Evolutionary conservation across 371 early-diverging fungal species (phyloP), one percentile per base, ranked within the genome.

Genomic region (Actinomortierella ambigua): DNA sequence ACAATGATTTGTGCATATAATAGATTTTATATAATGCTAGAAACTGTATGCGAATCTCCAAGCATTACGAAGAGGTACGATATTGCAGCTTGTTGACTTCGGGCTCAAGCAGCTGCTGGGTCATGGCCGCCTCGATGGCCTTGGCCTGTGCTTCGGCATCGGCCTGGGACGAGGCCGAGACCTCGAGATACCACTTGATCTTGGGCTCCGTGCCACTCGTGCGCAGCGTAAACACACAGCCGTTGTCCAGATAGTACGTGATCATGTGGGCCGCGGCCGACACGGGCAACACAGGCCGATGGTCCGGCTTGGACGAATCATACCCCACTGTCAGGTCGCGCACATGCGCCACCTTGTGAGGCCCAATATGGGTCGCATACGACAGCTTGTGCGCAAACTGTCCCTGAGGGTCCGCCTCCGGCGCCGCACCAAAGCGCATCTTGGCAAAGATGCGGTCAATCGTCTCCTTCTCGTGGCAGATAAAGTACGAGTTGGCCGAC

Each of bases 151-250:
- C 81, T 59, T 84, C 83, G 17, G 75, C 75, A 34, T 66, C 65
- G 15, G 66, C 27, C 6, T 57, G 63, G 5, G 75, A 63, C 17
- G 63, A 27, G 0, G 75, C 89, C 40, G 85, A 81, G 40, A 92
- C 81, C 65, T 97, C 98, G 26, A 88, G 82, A 63, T 98, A 98
- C 71, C 92, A 98, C 78, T 98, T 98, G 79, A 98, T 91, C 77
- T 97, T 96, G 53, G 97, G 97, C 71, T 97, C 97, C 2, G 98
- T 97, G 15, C 97, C 97, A 57, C 83, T 93, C 8, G 93, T 92
- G 59, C 93, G 82, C 64, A 91, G 77, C 2, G 92, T 93, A 53
- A 91, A 84, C 20, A 87, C 88, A 17, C 88, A 85, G 39, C 85
- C 83, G 54, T 90, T 88, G 40, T 90, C 88, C 18, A 93, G 82